A percentile compares a stretch with the other conserved stretches of the same genome.
Evolutionary conservation across 345 rosid species (phyloP).

Genomic region (Psidium friedrichsthalianum): DNA sequence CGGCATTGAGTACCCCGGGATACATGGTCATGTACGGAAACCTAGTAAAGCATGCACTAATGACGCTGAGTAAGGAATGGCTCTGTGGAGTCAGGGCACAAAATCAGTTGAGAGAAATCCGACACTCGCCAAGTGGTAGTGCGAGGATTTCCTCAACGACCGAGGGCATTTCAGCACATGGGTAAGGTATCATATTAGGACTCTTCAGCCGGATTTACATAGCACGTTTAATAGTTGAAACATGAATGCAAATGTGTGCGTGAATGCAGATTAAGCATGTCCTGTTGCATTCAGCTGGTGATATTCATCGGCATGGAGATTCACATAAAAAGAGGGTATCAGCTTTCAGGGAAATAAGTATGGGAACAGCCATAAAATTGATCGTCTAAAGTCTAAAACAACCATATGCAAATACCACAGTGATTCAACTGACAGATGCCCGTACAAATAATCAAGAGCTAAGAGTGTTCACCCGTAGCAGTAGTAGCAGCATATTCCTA

Average conservation of each 20-base stretch:
- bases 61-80: background rate
- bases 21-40: background rate
- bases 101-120: background rate
- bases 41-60: background rate
- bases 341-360: background rate
- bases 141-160: background rate
- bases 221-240: background rate
- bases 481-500: background rate
- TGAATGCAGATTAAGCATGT: background rate
- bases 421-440: background rate
- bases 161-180: background rate
- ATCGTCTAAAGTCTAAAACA: background rate
- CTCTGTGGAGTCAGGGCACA: background rate
- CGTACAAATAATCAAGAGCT: background rate
- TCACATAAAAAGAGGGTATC: background rate
- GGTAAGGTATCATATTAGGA: background rate
- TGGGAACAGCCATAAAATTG: background rate
- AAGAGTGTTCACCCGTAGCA: background rate
- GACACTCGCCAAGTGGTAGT: background rate
- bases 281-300: background rate
- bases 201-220: background rate
- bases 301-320: background rate
- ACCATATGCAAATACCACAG: background rate
- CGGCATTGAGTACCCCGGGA: background rate
- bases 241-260: background rate